phyloP scores from a whole-genome alignment of 2,329 filamentous ascomycete genomes.

The Diaporthe sp. region DNA sequence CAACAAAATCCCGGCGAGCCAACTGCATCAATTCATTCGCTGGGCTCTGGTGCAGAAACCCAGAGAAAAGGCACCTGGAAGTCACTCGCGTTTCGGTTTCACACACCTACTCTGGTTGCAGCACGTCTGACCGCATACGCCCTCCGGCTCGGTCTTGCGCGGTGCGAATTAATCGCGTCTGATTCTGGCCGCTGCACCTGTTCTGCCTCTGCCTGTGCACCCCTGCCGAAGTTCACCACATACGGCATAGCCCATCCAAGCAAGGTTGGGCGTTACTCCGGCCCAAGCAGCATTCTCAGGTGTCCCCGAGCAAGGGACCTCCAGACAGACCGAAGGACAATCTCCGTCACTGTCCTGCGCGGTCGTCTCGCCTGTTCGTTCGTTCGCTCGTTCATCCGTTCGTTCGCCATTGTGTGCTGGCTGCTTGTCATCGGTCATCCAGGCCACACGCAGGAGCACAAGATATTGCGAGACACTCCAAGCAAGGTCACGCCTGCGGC shows the following conservation, averaged over 20 bases:
- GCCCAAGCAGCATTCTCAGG: conserved; percentile 12
- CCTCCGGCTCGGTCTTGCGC: conserved; percentile 2
- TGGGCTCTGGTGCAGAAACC: not conserved
- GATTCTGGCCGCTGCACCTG: not conserved
- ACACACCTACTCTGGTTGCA: not conserved
- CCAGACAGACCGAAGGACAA: conserved; percentile 12
- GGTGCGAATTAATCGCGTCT: conserved; percentile 11
- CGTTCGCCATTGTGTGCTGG: conserved; percentile 26
- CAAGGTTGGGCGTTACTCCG: conserved; percentile 30
- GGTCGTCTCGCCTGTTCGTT: not conserved
- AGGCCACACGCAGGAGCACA: conserved; percentile 10
- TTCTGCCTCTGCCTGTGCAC: not conserved
- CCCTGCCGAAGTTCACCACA: conserved; percentile 3
- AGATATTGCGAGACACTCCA: conserved; percentile 8
- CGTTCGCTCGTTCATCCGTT: conserved; percentile 12
- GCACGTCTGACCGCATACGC: conserved; percentile 30
- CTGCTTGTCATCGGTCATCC: conserved; percentile 35
- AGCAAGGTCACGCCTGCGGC: conserved; percentile 40
- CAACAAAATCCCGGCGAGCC: conserved; percentile 16
- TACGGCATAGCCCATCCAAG: conserved; percentile 10
- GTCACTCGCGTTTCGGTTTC: conserved; percentile 24
- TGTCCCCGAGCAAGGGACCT: conserved; percentile 4
- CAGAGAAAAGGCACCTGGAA: not conserved
- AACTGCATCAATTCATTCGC: not conserved
- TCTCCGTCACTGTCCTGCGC: conserved; percentile 8